phyloP scores from a whole-genome alignment of 2,329 filamentous ascomycete genomes.

The Claviceps paspali region DNA sequence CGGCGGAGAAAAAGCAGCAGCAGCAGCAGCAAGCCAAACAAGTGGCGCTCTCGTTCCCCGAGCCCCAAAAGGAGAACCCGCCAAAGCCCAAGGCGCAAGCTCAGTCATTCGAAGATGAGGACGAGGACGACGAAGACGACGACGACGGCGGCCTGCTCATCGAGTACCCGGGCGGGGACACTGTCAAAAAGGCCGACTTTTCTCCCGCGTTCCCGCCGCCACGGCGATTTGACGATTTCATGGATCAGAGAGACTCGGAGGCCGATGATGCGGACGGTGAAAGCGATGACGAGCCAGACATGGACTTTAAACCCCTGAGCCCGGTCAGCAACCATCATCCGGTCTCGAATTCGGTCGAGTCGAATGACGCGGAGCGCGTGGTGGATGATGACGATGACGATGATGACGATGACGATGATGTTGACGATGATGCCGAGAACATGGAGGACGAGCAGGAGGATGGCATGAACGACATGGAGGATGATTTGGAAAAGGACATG shows the following conservation, averaged over 20 bases:
- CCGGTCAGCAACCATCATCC: conserved; percentile 32
- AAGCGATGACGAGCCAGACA: conserved; percentile 31
- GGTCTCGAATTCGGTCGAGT: conserved; percentile 8
- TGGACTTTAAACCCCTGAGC: conserved; percentile 37
- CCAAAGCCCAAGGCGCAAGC: conserved; percentile 12
- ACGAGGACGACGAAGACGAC: conserved; percentile 38
- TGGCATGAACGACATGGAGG: conserved; percentile 16
- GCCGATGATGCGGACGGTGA: conserved; percentile 30
- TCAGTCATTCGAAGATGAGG: conserved; percentile 25
- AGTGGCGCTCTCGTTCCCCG: conserved; percentile 19
- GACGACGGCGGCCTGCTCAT: conserved; percentile 42
- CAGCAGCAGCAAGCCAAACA: conserved; percentile 18
- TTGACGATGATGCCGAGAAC: not conserved
- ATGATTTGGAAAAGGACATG: conserved; percentile 34
- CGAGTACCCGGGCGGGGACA: conserved; percentile 41
- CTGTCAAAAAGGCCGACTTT: conserved; percentile 25
- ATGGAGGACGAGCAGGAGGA: conserved; percentile 16
- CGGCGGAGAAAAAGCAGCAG: conserved; percentile 22
- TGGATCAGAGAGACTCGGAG: conserved; percentile 29
- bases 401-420: not conserved
- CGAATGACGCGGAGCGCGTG: conserved; percentile 12
- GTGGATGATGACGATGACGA: conserved; percentile 12
- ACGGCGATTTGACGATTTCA: conserved; percentile 39
- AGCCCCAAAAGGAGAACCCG: conserved; percentile 16
- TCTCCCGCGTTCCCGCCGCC: conserved; percentile 32